Evolutionary conservation across 1,284 basidiomycete species (phyloP).

Genomic region (Mycosarcoma maydis): DNA sequence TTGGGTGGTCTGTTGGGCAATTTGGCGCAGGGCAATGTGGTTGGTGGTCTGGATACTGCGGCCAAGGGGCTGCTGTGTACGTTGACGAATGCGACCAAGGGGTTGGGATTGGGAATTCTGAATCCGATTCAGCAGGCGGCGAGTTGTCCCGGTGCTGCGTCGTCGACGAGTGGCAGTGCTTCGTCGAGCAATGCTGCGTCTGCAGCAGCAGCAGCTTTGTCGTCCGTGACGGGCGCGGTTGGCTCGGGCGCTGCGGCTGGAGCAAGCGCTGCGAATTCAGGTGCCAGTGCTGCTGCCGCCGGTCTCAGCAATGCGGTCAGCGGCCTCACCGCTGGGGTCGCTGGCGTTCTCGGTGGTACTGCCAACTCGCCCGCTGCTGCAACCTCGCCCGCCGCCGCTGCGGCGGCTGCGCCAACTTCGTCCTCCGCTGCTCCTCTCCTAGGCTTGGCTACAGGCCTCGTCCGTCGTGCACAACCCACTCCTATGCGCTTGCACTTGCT

Average conservation of each 20-base stretch:
- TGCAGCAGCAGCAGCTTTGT: slow-evolving; percentile 7
- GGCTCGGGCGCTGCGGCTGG: slow-evolving; percentile 4
- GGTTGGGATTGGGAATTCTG: slow-evolving; percentile 11
- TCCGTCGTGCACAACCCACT: too few relatives aligned
- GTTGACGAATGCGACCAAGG: slow-evolving; percentile 9
- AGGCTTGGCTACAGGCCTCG: too few relatives aligned
- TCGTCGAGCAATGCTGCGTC: slow-evolving; percentile 11
- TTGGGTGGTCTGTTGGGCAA: slow-evolving; percentile 8
- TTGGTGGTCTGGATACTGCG: slow-evolving; percentile 13
- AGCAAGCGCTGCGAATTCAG: background rate
- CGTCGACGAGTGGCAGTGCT: slow-evolving; percentile 8
- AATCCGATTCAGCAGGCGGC: slow-evolving; percentile 15
- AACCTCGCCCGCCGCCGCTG: background rate
- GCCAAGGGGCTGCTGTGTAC: slow-evolving; percentile 13
- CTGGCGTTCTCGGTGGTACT: too few relatives aligned
- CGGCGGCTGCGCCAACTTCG: too few relatives aligned
- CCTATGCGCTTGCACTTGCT: too few relatives aligned
- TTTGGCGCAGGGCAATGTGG: slow-evolving; percentile 13
- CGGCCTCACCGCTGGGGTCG: too few relatives aligned
- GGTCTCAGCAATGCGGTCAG: too few relatives aligned
- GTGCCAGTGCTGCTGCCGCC: background rate
- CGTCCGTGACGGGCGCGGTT: background rate
- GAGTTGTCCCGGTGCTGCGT: slow-evolving; percentile 19
- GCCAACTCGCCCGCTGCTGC: too few relatives aligned
- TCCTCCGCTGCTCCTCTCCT: too few relatives aligned